A percentile compares a stretch with the other conserved stretches of the same genome.
These are phyloP conservation scores for Catunica adiposa DNA, from an alignment of 2,329 filamentous ascomycete genomes.

Conservation along the genomic window DNA sequence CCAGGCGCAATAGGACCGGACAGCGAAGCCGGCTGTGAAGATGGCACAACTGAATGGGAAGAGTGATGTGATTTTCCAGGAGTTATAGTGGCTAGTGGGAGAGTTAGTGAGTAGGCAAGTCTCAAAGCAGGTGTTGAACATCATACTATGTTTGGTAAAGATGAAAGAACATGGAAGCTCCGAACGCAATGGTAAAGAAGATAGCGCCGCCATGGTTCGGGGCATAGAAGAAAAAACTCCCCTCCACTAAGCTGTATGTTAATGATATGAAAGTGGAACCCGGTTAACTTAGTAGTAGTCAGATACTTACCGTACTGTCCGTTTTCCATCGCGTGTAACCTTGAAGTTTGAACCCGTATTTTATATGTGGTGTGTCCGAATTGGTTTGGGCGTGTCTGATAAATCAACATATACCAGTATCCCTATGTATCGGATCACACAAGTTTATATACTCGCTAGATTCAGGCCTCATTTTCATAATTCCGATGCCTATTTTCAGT, in stretches of 20 bases:
- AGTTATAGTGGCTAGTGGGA: conserved; percentile 33
- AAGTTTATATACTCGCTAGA: not conserved
- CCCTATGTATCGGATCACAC: not conserved
- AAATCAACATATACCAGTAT: not conserved
- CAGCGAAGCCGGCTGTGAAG: conserved; percentile 38
- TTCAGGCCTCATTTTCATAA: not conserved
- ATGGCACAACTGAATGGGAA: conserved; percentile 37
- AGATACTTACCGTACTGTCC: not conserved
- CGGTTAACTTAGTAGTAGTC: not conserved
- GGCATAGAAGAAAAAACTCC: conserved; percentile 30
- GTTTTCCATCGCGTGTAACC: not conserved
- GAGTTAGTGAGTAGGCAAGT: not conserved
- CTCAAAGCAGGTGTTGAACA: not conserved
- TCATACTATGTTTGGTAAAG: conserved; percentile 32
- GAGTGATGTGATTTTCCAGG: conserved; percentile 37
- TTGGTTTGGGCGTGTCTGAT: not conserved
- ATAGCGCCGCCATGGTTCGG: conserved; percentile 32
- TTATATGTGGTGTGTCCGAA: too few species aligned
- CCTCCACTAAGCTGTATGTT: conserved; percentile 20
- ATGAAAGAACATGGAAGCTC: conserved; percentile 24
- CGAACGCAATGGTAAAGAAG: conserved; percentile 29
- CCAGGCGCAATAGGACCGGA: conserved; percentile 23
- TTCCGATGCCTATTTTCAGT: not conserved
- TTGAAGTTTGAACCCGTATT: too few species aligned
- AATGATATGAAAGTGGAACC: not conserved